Base-by-base conservation (phyloP, 83 land plant species). In the Thuja plicata region DNA sequence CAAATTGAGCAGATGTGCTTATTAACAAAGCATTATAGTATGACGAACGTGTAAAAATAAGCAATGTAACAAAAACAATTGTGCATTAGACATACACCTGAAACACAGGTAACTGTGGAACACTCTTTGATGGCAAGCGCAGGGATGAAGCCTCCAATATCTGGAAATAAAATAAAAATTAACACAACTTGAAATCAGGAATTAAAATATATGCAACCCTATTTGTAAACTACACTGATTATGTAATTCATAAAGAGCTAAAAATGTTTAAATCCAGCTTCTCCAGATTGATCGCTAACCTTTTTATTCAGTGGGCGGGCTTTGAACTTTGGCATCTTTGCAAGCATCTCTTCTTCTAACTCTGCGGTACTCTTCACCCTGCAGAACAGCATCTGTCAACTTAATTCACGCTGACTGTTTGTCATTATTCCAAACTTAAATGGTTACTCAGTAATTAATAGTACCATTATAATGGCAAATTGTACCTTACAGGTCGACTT, bases 271-370 rank as follows among this genome's bases (percentile, higher is more conserved):
- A 82, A 27, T 40, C 52, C n/a, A 41, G 50, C 30, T 7, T 87
- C 19, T 74, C 30, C 81, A 50, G 21, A 27, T 19, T 32, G 38
- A 55, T 70, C 8, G 90, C 91, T 66, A 52, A 97, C 99, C 95
- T 95, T 97, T 77, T 95, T 97, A 90, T 97, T 97, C 46, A 97
- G 2, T 43, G 95, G 96, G 7, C 95, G 89, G 41, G 99, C 97
- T 89, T 94, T 97, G 85, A 97, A 97, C 91, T 97, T 97, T 5
- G 96, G 99, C 43, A 95, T 90, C 66, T 96, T 97, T 41, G 97
- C 99, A 91, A 97, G 89, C 99, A 94, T 93, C 91, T 97, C 99
- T 88, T 95, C 97, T 88, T 97, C 99, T 17, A 95, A 89, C 82
- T 97, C 97, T 2, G 92, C 95, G 8, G 94, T 90, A 76, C 99